Evolutionary conservation across 495 filamentous ascomycete species (phyloP), one percentile per base, ranked within the genome.

Genomic region (Lindgomyces ingoldianus): DNA sequence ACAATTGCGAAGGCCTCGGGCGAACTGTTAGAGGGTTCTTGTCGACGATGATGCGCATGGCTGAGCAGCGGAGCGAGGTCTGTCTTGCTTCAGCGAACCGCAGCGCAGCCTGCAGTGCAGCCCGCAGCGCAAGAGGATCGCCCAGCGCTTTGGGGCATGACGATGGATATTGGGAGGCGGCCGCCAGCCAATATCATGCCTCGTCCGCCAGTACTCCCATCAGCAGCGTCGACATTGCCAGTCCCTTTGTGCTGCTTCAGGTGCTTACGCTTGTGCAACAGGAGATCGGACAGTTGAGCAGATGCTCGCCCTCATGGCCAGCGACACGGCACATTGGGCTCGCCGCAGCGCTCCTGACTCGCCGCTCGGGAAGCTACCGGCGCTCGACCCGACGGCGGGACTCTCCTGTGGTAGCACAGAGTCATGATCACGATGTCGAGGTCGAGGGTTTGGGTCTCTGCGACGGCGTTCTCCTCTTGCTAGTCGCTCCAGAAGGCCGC

Each of bases 21-120:
- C n/a, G 30, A 33, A 53, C 48, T 27, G 59, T 33, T 54, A 53
- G 62, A 64, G 18, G 39, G 62, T 52, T 49, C 62, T 54, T n/a
- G 49, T 16, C 29, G 24, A 14, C 50, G 27, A 18, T 22, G 44
- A 57, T 10, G 56, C 22, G 26, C 41, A 10, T 39, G 33, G 33
- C 33, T 39, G 33, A 39, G 33, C 33, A 14, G 14, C 33, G 6
- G 33, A 39, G 33, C 14, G 33, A 6, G 6, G 45, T 24, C 45
- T 8, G n/a, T 4, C 6, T 4, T 24, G 45, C 45, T 24, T 18
- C 45, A 18, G 45, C 45, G 21, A 24, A 48, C 45, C 45, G n/a
- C 45, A 48, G 16, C 45, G 45, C 45, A 18, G 45, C n/a, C n/a
- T n/a, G n/a, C n/a, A n/a, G 42, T 21, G n/a, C 42, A 16, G 42